Evolutionary conservation across 2,329 filamentous ascomycete species (phyloP).

Genomic region (Penicillium sp.): DNA sequence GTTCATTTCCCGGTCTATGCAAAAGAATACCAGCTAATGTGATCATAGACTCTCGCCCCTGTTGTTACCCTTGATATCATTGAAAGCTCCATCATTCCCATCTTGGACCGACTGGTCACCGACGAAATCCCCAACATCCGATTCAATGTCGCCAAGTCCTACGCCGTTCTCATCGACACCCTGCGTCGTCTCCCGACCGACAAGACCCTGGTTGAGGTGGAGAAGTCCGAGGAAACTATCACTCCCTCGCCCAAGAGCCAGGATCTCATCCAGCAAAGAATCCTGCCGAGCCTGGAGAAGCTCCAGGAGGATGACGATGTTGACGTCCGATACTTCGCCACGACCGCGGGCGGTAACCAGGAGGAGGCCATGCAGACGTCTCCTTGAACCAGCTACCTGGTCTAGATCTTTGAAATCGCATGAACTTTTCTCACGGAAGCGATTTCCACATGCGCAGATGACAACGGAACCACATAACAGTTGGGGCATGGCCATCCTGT

Average conservation of each 20-base stretch:
- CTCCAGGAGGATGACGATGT: constrained; percentile 97
- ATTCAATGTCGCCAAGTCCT: constrained; percentile 99
- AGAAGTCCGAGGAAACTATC: constrained; percentile 69
- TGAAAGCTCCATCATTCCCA: constrained; percentile 88
- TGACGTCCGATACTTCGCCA: constrained; percentile 97
- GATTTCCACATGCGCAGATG: constrained; percentile 13
- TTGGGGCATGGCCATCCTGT: constrained; percentile 33
- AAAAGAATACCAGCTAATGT: constrained; percentile 31
- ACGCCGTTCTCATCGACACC: constrained; percentile 85
- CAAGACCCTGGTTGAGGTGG: constrained; percentile 81
- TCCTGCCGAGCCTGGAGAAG: constrained; percentile 90
- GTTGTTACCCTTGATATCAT: constrained; percentile 95
- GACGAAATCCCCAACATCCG: constrained; percentile 99
- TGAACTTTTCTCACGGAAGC: constrained; percentile 8
- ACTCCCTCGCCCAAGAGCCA: constrained; percentile 71
- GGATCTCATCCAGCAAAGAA: constrained; percentile 81
- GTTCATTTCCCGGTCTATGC: constrained; percentile 42
- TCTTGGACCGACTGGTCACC: constrained; percentile 89
- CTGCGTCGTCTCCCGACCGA: constrained; percentile 87
- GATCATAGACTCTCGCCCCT: constrained; percentile 78
- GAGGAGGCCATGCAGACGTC: constrained; percentile 61
- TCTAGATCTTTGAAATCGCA: constrained; percentile 8
- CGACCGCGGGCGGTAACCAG: constrained; percentile 71
- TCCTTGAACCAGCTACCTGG: constrained; percentile 35
- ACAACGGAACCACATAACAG: constrained; percentile 21